A percentile compares a stretch with the other conserved stretches of the same genome.
These are phyloP conservation scores for Eruca vesicaria DNA, from an alignment of 441 rosid genomes.

Conservation along the genomic window DNA sequence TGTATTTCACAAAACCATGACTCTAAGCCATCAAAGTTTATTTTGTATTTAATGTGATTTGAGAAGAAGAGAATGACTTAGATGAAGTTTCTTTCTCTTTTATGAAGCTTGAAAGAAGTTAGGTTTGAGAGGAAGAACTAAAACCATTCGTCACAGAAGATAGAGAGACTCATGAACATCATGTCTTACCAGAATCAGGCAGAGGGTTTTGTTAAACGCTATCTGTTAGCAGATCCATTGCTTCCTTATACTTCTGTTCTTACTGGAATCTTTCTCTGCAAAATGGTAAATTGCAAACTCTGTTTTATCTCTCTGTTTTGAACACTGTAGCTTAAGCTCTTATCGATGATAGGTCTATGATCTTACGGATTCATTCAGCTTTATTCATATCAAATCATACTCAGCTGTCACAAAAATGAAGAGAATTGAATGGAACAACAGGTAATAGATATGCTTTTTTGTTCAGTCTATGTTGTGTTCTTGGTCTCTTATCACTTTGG, in stretches of 20 bases:
- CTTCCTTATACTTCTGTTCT: constrained; percentile 63
- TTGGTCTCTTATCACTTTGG: neutral
- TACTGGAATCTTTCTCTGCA: constrained; percentile 58
- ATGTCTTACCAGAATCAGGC: constrained; percentile 52
- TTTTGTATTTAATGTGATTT: neutral
- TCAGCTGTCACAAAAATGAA: constrained; percentile 49
- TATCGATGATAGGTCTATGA: constrained; percentile 48
- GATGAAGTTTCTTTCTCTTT: neutral
- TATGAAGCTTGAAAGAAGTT: constrained; percentile 19
- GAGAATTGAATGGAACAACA: constrained; percentile 68
- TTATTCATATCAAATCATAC: constrained; percentile 51
- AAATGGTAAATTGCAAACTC: constrained; percentile 44
- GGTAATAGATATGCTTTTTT: constrained; percentile 33
- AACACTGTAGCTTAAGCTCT: neutral
- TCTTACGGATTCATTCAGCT: constrained; percentile 48
- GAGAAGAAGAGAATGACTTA: neutral
- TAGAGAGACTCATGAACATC: constrained; percentile 22
- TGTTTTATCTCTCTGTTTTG: neutral
- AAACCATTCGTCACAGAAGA: neutral
- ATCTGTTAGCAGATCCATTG: constrained; percentile 48
- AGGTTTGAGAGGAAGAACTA: neutral
- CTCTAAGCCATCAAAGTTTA: neutral
- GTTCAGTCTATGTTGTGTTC: neutral
- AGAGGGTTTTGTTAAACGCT: constrained; percentile 44
- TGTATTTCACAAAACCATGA: neutral